These are phyloP conservation scores for Paecilomyces niveus DNA, from an alignment of 2,329 filamentous ascomycete genomes.

Conservation along the genomic window DNA sequence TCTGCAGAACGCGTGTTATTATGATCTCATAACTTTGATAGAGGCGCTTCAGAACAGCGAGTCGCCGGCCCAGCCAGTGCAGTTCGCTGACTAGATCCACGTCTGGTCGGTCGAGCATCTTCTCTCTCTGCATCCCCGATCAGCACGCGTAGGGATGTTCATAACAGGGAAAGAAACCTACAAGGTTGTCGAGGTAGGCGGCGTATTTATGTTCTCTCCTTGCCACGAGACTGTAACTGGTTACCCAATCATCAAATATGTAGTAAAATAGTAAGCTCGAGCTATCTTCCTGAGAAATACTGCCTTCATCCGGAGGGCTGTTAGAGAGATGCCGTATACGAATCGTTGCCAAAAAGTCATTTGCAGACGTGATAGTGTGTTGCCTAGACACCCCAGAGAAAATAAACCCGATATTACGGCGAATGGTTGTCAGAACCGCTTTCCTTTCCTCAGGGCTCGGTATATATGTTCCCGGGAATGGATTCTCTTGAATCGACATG, in stretches of 20 bases:
- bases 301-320: constrained; percentile 24
- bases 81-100: constrained; percentile 43
- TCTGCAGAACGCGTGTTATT: constrained; percentile 54
- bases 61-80: constrained; percentile 54
- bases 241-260: constrained; percentile 61
- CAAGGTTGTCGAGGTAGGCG: constrained; percentile 43
- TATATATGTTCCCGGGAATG: constrained; percentile 41
- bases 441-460: constrained; percentile 20
- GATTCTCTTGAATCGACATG: constrained; percentile 61
- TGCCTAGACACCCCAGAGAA: constrained; percentile 55
- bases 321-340: constrained; percentile 33
- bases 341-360: constrained; percentile 44
- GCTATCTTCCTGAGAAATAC: constrained; percentile 41
- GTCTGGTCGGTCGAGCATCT: constrained; percentile 49
- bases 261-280: constrained; percentile 61
- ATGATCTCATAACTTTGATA: constrained; percentile 57
- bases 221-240: constrained; percentile 54
- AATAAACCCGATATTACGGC: constrained; percentile 54
- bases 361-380: constrained; percentile 39
- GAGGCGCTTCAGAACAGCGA: constrained; percentile 54
- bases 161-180: constrained; percentile 17
- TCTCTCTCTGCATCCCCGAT: constrained; percentile 31
- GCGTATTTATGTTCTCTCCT: constrained; percentile 48
- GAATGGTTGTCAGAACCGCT: constrained; percentile 30
- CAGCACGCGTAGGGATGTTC: neutral